phyloP scores from a whole-genome alignment of 1,284 basidiomycete genomes.

The Marasmius sp. region DNA sequence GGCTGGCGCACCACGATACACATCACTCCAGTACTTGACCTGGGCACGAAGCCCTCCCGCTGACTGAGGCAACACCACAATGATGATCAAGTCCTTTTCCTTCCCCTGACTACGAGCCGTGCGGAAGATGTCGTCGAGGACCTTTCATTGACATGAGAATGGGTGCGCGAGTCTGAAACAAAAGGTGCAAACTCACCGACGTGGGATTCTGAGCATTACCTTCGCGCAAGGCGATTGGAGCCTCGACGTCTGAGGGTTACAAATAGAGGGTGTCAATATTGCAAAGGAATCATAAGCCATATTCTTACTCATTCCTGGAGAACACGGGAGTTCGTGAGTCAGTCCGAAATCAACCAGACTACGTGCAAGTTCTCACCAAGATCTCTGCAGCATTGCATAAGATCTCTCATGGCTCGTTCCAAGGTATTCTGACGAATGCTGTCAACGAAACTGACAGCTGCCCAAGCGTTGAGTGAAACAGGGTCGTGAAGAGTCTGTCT shows the following conservation, averaged over 20 bases:
- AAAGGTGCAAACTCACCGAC: not conserved
- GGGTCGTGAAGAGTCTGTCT: not conserved
- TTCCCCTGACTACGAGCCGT: no score
- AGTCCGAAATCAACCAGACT: no score
- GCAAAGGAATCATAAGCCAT: not conserved
- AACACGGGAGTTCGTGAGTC: no score
- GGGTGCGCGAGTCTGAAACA: not conserved
- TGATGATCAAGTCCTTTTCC: not conserved
- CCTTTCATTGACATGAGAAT: no score
- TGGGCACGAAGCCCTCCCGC: not conserved
- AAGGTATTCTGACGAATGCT: not conserved
- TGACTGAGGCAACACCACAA: not conserved
- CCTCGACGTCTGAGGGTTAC: not conserved
- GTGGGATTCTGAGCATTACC: not conserved
- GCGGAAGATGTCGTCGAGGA: no score
- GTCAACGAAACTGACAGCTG: not conserved
- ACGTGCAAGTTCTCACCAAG: not conserved
- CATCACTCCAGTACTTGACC: not conserved
- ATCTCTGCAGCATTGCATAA: not conserved
- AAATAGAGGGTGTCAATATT: not conserved
- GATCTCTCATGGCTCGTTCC: not conserved
- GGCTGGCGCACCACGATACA: not conserved
- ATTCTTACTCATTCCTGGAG: no score
- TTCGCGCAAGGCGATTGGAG: not conserved
- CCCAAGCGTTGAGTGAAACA: not conserved